Evolutionary conservation across 1,284 basidiomycete species (phyloP), one percentile per base, ranked within the genome.

Genomic region (Ganoderma lucidum): DNA sequence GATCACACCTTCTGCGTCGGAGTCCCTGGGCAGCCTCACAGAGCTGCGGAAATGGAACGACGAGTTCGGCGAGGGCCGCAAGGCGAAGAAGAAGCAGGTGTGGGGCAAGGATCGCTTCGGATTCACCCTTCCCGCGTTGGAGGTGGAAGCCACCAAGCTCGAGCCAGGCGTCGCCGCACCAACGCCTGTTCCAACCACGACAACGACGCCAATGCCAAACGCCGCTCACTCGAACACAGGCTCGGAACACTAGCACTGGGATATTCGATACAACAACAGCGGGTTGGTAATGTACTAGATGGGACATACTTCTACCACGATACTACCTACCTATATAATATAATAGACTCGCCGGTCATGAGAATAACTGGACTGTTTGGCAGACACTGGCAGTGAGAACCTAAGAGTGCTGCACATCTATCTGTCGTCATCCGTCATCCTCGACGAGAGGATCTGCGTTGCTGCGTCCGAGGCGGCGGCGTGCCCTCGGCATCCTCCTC

Each of bases 21-120:
- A 96, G 79, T 85, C 90, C 10, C 80, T 93, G 9, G 94, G 95
- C 55, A 93, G 88, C 62, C 86, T 97, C 53, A 83, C 92, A 2
- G 95, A 95, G 72, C 82, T 97, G 71, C 88, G 94, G 61, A 95
- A 92, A 81, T 97, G 95, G 95, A 96, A 96, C 70, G 93, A 96
- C 58, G 93, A 96, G 78, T 97, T 96, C 79, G 96, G 95, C 39
- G 95, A 96, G 77, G 93, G 93, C 6, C 83, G 87, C 41, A 88
- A 85, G 76, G 84, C 85, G 69, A 87, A 86, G 75, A 88, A 86
- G 68, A 83, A 86, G 75, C 86, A 88, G 74, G 88, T 92, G 56
- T 93, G 91, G 92, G 91, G 92, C 28, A 91, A 88, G 78, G 92
- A 88, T 65, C 83, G 83, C 66, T 93, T 94, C 75, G 93, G 93